Conservation (phyloP, 306 rosid genomes). For the Medicago arabica region DNA sequence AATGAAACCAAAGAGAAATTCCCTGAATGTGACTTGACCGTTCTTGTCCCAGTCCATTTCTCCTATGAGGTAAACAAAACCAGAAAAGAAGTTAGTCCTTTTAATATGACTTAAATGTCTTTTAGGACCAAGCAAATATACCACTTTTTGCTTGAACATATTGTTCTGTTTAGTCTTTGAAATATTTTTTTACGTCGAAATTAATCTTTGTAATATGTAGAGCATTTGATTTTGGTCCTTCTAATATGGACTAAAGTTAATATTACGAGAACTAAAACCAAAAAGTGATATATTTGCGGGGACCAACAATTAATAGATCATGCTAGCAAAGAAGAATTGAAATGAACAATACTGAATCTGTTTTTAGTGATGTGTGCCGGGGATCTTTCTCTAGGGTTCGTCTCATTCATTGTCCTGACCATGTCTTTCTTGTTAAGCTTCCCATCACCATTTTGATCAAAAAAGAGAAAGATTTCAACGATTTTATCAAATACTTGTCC, state of each 20-base stretch:
- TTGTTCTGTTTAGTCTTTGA: no score
- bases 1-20: slow-evolving; percentile 84
- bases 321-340: slow-evolving; percentile 12
- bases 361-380: slow-evolving; percentile 65
- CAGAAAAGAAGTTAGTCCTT: not conserved
- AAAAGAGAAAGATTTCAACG: slow-evolving; percentile 74
- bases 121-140: no score
- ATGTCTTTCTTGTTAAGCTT: slow-evolving; percentile 78
- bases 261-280: no score
- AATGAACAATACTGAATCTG: slow-evolving; percentile 66
- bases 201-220: no score
- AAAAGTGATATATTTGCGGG: not conserved
- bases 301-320: not conserved
- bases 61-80: slow-evolving; percentile 47
- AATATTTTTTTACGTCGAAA: no score
- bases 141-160: no score
- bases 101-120: no score
- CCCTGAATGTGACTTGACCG: slow-evolving; percentile 79
- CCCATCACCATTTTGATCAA: slow-evolving; percentile 81
- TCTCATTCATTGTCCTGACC: slow-evolving; percentile 70
- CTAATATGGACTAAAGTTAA: no score
- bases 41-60: slow-evolving; percentile 93
- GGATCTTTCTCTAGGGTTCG: slow-evolving; percentile 73
- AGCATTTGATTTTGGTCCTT: no score
- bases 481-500: slow-evolving; percentile 72